A percentile compares a stretch with the other conserved stretches of the same genome.
These are phyloP conservation scores for Obba rivulosa DNA, from an alignment of 768 basidiomycete species.

Conservation along the genomic window DNA sequence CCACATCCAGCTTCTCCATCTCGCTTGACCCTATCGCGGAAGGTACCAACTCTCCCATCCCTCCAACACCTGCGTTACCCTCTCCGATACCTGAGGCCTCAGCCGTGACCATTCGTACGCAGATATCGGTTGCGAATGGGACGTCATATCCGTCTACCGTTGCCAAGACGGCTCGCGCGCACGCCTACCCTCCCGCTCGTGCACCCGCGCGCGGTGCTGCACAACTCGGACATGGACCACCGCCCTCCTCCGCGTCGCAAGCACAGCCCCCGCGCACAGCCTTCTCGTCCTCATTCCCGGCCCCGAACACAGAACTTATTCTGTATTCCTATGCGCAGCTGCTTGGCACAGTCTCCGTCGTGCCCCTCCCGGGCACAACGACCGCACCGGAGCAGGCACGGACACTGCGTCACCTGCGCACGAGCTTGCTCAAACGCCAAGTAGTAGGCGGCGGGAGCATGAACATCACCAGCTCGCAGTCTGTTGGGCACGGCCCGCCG, in stretches of 20 bases:
- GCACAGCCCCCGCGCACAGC: constrained; percentile 30
- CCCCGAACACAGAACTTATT: constrained; percentile 58
- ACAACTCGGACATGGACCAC: constrained; percentile 38
- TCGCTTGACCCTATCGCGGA: constrained; percentile 32
- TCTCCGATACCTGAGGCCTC: constrained; percentile 13
- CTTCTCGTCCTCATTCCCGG: constrained; percentile 37
- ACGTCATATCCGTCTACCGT: background rate
- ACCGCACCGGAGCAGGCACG: constrained; percentile 40
- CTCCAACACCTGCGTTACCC: constrained; percentile 23
- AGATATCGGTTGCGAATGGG: constrained; percentile 4
- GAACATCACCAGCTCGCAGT: constrained; percentile 51
- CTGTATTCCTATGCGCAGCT: constrained; percentile 85
- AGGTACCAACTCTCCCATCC: constrained; percentile 17
- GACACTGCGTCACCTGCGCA: constrained; percentile 42
- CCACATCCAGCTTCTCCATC: constrained; percentile 27
- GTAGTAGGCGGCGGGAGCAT: constrained; percentile 71
- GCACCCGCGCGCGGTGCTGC: constrained; percentile 27
- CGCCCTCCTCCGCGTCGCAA: constrained; percentile 15
- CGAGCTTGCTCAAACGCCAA: constrained; percentile 41
- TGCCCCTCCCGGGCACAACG: constrained; percentile 38
- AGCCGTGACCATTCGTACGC: constrained; percentile 11
- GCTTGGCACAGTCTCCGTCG: constrained; percentile 58
- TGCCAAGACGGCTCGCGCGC: constrained; percentile 22
- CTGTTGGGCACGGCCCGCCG: background rate
- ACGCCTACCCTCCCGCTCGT: constrained; percentile 26